A percentile compares a stretch with the other conserved stretches of the same genome.
Conservation (phyloP, 768 basidiomycete species). For the Rhodosporidiobolus sp. region DNA sequence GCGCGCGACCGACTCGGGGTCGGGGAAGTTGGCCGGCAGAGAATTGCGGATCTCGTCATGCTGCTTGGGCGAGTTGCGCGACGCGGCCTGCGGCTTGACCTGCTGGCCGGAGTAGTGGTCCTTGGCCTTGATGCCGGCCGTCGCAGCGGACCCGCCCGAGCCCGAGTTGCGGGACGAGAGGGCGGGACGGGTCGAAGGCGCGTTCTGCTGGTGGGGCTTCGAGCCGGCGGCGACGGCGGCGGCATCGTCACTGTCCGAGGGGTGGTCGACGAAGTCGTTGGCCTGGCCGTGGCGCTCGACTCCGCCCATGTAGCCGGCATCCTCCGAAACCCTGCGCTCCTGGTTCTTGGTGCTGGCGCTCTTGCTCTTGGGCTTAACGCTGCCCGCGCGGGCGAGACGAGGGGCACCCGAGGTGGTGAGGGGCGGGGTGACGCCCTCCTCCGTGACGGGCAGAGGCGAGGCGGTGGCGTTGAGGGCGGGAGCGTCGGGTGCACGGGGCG, state of each 20-base stretch:
- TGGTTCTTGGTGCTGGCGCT: slow-evolving; percentile 2
- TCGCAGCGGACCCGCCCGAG: neutral
- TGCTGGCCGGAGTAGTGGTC: neutral
- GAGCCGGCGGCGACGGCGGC: neutral
- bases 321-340: no score
- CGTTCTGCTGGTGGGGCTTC: neutral
- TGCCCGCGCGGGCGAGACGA: slow-evolving; percentile 4
- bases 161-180: no score
- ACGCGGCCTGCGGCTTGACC: slow-evolving; percentile 12
- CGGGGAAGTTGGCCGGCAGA: slow-evolving; percentile 31
- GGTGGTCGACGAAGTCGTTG: slow-evolving; percentile 34
- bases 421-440: slow-evolving; percentile 16
- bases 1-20: slow-evolving; percentile 23
- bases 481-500: slow-evolving; percentile 16
- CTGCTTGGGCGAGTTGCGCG: slow-evolving; percentile 15
- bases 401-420: slow-evolving; percentile 8
- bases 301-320: slow-evolving; percentile 33
- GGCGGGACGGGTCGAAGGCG: no score
- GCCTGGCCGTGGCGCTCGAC: slow-evolving; percentile 37
- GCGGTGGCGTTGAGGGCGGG: slow-evolving; percentile 32
- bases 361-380: slow-evolving; percentile 16
- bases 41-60: slow-evolving; percentile 24
- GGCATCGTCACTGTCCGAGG: slow-evolving; percentile 9
- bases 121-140: slow-evolving; percentile 8
- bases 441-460: slow-evolving; percentile 1